These are phyloP conservation scores for Chrysoporthe cubensis DNA, from an alignment of 2,329 filamentous ascomycete genomes.

Conservation along the genomic window DNA sequence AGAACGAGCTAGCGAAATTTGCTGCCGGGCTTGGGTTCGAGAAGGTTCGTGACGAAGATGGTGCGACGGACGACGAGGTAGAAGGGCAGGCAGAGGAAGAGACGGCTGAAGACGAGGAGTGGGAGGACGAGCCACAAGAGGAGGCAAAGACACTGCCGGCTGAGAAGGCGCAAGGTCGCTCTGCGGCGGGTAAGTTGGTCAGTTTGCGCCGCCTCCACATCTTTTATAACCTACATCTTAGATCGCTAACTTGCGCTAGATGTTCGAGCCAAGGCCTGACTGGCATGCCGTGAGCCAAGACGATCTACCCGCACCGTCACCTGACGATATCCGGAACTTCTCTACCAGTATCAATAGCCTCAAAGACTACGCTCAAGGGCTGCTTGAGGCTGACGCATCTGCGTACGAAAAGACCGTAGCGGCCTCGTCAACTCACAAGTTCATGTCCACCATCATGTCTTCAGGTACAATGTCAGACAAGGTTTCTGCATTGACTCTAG, in stretches of 20 bases:
- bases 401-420: conserved; percentile 75
- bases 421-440: conserved; percentile 87
- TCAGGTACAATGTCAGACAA: conserved; percentile 97
- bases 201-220: conserved; percentile 41
- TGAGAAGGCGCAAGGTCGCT: conserved; percentile 36
- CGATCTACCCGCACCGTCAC: conserved; percentile 47
- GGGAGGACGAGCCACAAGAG: conserved; percentile 36
- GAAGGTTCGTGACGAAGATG: conserved; percentile 44
- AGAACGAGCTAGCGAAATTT: conserved; percentile 57
- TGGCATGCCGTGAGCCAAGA: conserved; percentile 56
- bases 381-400: conserved; percentile 78
- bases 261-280: conserved; percentile 61
- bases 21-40: conserved; percentile 55
- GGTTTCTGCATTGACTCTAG: conserved; percentile 90
- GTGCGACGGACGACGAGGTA: conserved; percentile 44
- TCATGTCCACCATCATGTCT: conserved; percentile 95
- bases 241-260: conserved; percentile 41
- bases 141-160: conserved; percentile 35
- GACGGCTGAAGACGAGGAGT: conserved; percentile 36
- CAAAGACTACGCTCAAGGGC: conserved; percentile 71
- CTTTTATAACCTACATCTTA: conserved; percentile 18
- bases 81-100: conserved; percentile 38
- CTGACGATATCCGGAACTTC: conserved; percentile 51
- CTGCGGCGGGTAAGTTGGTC: conserved; percentile 43
- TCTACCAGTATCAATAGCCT: conserved; percentile 52